phyloP scores from a whole-genome alignment of 2,329 filamentous ascomycete genomes.

The Cytospora paraplurivora region DNA sequence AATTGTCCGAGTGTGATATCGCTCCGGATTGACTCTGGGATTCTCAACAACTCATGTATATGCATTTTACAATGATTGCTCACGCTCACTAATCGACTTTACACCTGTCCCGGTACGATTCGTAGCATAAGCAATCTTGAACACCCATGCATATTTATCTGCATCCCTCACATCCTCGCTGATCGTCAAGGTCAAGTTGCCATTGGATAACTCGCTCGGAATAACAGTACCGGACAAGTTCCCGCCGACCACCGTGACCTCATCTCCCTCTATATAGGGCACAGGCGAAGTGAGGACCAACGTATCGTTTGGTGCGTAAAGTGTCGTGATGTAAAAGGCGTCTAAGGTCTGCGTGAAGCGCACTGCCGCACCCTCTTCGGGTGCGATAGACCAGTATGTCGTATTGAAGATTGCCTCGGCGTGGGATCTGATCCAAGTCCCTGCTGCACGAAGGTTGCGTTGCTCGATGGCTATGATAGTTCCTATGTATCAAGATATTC shows the following conservation, averaged over 20 bases:
- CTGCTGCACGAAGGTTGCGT: constrained; percentile 51
- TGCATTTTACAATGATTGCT: too few species aligned
- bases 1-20: too few species aligned
- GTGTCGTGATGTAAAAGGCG: constrained; percentile 54
- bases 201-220: constrained; percentile 28
- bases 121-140: constrained; percentile 34
- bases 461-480: constrained; percentile 32
- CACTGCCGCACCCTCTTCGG: constrained; percentile 46
- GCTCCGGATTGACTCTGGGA: too few species aligned
- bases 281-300: constrained; percentile 47
- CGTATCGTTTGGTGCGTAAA: constrained; percentile 45
- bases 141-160: constrained; percentile 44
- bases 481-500: background rate
- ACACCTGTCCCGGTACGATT: background rate
- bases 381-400: constrained; percentile 53
- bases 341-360: constrained; percentile 55
- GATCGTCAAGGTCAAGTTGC: constrained; percentile 37
- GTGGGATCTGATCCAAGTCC: constrained; percentile 55
- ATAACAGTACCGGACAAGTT: constrained; percentile 32
- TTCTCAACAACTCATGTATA: too few species aligned
- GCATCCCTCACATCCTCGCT: constrained; percentile 37
- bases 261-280: constrained; percentile 50
- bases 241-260: constrained; percentile 46
- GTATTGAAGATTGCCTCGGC: constrained; percentile 60
- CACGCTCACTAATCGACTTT: background rate